Evolutionary conservation across 2,329 filamentous ascomycete genomes (phyloP).

Genomic region (Orbilia oligospora): DNA sequence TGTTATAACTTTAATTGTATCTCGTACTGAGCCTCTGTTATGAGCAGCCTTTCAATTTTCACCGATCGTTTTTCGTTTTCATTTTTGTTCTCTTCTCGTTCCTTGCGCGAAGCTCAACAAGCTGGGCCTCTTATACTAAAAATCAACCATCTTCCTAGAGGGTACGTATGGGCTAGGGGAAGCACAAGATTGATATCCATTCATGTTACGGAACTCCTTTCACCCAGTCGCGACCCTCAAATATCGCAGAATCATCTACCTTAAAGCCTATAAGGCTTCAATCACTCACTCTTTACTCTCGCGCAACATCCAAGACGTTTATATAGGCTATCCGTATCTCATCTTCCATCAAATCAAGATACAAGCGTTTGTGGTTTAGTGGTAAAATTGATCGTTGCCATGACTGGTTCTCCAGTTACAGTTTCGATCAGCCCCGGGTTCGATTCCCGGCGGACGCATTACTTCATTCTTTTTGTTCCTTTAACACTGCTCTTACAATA

Average conservation of each 20-base stretch:
- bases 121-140: neutral
- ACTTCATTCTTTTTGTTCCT: constrained; percentile 11
- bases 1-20: constrained; percentile 4
- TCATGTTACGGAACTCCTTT: no score
- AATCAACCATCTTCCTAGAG: neutral
- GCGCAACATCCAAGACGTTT: neutral
- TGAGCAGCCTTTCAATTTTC: neutral
- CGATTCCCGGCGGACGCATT: constrained; percentile 60
- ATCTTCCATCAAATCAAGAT: constrained; percentile 24
- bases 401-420: constrained; percentile 4
- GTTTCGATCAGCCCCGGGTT: constrained; percentile 58
- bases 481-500: neutral
- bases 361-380: constrained; percentile 60
- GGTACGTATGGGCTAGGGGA: no score
- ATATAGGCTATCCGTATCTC: neutral
- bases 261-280: neutral
- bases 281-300: neutral
- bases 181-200: no score
- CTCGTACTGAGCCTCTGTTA: neutral
- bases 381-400: constrained; percentile 61
- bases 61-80: neutral
- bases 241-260: no score
- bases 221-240: no score
- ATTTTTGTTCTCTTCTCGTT: neutral
- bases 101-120: neutral